Conservation (phyloP, 495 filamentous ascomycete genomes). For the Ramalina peruviana region DNA sequence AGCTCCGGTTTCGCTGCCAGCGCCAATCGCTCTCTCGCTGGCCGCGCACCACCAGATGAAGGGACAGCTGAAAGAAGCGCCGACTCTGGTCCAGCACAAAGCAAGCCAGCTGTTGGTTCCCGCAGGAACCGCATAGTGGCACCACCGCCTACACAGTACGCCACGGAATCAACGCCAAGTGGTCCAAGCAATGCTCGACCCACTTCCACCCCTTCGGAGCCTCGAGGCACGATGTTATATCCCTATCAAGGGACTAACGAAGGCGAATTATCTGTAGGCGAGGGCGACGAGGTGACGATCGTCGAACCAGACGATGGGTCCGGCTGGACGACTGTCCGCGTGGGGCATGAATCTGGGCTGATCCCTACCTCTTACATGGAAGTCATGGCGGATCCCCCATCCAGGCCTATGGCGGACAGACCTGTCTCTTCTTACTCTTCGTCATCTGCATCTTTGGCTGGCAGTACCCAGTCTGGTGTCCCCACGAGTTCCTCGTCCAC, state of each 20-base stretch:
- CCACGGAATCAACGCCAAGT: conserved; percentile 42
- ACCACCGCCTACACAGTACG: conserved; percentile 71
- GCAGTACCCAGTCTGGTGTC: conserved; percentile 23
- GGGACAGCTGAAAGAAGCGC: conserved; percentile 7
- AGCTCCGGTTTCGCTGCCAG: conserved; percentile 80
- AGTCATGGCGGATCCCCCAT: conserved; percentile 25
- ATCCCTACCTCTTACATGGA: conserved; percentile 80
- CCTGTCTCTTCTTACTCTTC: conserved; percentile 62
- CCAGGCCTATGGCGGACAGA: conserved; percentile 29
- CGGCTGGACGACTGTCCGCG: conserved; percentile 78
- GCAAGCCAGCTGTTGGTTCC: conserved; percentile 24
- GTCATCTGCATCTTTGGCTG: conserved; percentile 57
- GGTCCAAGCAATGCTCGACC: conserved; percentile 20
- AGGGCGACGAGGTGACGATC: conserved; percentile 60
- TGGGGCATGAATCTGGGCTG: conserved; percentile 52
- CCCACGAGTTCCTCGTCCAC: conserved; percentile 9
- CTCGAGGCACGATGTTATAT: conserved; percentile 80
- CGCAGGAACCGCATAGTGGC: conserved; percentile 64
- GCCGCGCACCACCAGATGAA: conserved; percentile 26
- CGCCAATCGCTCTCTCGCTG: conserved; percentile 59
- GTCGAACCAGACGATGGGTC: conserved; percentile 86
- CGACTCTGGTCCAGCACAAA: conserved; percentile 20
- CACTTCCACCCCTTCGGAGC: conserved; percentile 33
- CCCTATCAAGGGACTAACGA: conserved; percentile 61
- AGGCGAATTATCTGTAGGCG: conserved; percentile 68